Conservation (phyloP, 768 basidiomycete genomes). For the Boletus pseudopeckii region DNA sequence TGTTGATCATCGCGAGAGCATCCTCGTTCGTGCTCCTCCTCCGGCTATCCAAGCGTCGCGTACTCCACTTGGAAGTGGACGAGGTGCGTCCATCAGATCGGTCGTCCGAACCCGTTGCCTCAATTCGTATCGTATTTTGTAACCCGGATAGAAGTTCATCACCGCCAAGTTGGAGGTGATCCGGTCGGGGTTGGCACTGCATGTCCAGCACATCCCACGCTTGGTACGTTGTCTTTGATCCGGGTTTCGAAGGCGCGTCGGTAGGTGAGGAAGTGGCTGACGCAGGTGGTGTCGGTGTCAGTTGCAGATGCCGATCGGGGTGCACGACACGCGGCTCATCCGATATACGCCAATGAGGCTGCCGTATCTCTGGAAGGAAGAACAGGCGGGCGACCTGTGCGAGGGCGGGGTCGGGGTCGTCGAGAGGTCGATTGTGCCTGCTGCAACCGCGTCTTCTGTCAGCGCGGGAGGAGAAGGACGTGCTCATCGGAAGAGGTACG, state of each 20-base stretch:
- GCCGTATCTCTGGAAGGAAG: constrained; percentile 20
- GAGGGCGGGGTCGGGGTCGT: neutral
- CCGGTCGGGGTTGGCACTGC: constrained; percentile 10
- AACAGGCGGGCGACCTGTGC: neutral
- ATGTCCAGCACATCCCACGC: constrained; percentile 9
- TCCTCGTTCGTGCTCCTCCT: constrained; percentile 21
- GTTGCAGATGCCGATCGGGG: constrained; percentile 12
- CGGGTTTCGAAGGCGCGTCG: neutral
- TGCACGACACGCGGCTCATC: constrained; percentile 17
- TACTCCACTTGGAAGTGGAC: constrained; percentile 25
- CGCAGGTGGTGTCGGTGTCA: neutral
- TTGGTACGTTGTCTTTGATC: constrained; percentile 12
- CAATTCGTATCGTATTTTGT: too few species aligned
- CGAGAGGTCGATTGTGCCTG: neutral
- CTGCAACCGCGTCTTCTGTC: neutral
- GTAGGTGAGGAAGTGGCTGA: constrained; percentile 1
- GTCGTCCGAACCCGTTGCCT: neutral
- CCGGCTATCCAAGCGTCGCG: constrained; percentile 15
- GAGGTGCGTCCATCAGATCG: constrained; percentile 12
- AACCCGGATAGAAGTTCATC: constrained; percentile 11
- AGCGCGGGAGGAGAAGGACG: neutral
- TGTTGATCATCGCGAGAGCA: constrained; percentile 19
- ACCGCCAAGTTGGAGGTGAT: constrained; percentile 20
- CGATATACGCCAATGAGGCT: constrained; percentile 12
- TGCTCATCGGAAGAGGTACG: constrained; percentile 14